Evolutionary conservation across 495 filamentous ascomycete species (phyloP), one percentile per base, ranked within the genome.

Genomic region (Parachaetomium inaequale): DNA sequence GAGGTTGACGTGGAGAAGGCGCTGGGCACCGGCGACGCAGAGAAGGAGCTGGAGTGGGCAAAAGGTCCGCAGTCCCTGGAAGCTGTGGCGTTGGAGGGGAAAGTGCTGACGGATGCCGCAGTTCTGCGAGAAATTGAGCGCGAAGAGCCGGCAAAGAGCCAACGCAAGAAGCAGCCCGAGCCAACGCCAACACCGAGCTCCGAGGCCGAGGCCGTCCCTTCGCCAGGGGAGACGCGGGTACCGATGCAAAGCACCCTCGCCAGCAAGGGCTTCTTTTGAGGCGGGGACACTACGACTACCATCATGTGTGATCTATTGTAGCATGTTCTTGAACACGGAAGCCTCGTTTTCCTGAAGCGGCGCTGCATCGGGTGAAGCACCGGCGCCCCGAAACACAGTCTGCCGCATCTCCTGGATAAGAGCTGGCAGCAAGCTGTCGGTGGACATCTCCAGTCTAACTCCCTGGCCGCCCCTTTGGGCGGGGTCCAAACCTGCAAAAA

Each of bases 1-100:
- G 82, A 92, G 23, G 91, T 98, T 12, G 92, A 98, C 75, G 91
- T 98, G 8, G 91, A 92, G 69, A 86, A 82, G 67, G 75, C 87
- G 56, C 69, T 99, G 58, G 94, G 94, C 8, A 89, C 90, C 1
- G 92, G 93, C 0, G 86, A 93, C 73, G 74, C 80, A 31, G 81
- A 81, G 64, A 84, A 84, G 73, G 94, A 98, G 72, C 76, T 80
- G 68, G 89, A 90, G 70, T 99, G 95, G 94, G 89, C 93, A 74
- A 88, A 95, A 68, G 86, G 90, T 92, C 52, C 75, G 76, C 52
- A 14, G 15, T 17, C 58, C 34, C 12, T 2, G 38, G 36, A 8
- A 50, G 54, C 19, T 11, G 19, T 5, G 42, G 7, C 42, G 3
- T 11, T 4, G 42, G 42, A 7, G n/a, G 7, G n/a, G 1, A 46